Conservation (phyloP, 2,329 filamentous ascomycete species). For the Penicillium sp. region DNA sequence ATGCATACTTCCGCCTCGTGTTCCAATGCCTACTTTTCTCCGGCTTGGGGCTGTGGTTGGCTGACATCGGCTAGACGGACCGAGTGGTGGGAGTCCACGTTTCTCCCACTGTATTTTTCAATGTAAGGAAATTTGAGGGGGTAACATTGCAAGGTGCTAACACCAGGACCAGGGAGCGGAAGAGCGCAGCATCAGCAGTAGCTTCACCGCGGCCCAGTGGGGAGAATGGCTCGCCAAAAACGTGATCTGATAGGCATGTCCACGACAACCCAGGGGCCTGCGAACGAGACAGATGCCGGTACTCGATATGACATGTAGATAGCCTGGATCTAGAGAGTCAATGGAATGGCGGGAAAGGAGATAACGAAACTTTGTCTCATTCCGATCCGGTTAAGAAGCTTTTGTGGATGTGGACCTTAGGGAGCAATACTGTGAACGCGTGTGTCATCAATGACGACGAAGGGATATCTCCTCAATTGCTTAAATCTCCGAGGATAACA, state of each 20-base stretch:
- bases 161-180: slow-evolving; percentile 60
- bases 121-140: slow-evolving; percentile 51
- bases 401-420: slow-evolving; percentile 21
- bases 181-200: slow-evolving; percentile 74
- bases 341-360: slow-evolving; percentile 9
- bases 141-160: slow-evolving; percentile 23
- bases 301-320: slow-evolving; percentile 7
- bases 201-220: slow-evolving; percentile 81
- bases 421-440: slow-evolving; percentile 20
- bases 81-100: slow-evolving; percentile 83
- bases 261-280: not conserved
- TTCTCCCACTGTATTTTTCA: slow-evolving; percentile 84
- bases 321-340: slow-evolving; percentile 13
- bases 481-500: slow-evolving; percentile 12
- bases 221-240: slow-evolving; percentile 76
- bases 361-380: slow-evolving; percentile 27
- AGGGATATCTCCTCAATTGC: slow-evolving; percentile 6
- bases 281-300: not conserved
- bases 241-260: slow-evolving; percentile 46
- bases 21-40: not conserved
- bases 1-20: slow-evolving; percentile 11
- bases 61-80: slow-evolving; percentile 49
- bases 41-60: not conserved
- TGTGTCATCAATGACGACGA: slow-evolving; percentile 16
- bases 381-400: slow-evolving; percentile 30